Evolutionary conservation across 2,329 filamentous ascomycete genomes (phyloP).

Genomic region (Epichloe scottii): DNA sequence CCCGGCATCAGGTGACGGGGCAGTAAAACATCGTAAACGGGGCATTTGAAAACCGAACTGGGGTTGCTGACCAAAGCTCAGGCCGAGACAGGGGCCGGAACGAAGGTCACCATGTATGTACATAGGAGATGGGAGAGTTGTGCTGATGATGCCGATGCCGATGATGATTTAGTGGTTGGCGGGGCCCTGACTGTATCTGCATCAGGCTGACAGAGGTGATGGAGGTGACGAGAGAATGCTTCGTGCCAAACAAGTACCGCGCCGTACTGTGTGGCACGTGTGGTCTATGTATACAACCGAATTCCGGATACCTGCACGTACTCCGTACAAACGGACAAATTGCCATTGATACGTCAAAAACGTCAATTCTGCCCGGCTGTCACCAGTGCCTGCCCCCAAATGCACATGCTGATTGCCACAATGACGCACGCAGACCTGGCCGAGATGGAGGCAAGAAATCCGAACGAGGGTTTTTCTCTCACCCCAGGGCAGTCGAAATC

Average conservation of each 20-base stretch:
- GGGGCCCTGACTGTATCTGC: no score
- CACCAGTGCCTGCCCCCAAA: neutral
- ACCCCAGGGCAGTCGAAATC: no score
- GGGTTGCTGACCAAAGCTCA: constrained; percentile 6
- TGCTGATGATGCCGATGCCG: no score
- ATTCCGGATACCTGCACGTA: no score
- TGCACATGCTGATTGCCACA: neutral
- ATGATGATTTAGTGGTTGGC: no score
- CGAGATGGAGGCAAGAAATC: neutral
- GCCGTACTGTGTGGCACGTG: no score
- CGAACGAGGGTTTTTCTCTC: neutral
- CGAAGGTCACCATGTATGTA: neutral
- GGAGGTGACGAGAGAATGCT: neutral
- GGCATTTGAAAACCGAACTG: neutral
- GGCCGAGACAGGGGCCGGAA: constrained; percentile 7
- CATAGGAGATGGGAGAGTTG: neutral
- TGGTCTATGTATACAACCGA: no score
- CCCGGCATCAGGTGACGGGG: constrained; percentile 8
- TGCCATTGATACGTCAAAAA: neutral
- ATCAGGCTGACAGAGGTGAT: neutral
- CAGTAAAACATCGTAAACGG: constrained; percentile 3
- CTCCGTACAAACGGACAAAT: no score
- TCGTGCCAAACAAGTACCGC: no score
- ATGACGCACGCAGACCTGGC: neutral
- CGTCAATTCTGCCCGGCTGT: neutral